Conservation (phyloP, 2,329 filamentous ascomycete genomes). For the Myriosclerotinia scirpicola region DNA sequence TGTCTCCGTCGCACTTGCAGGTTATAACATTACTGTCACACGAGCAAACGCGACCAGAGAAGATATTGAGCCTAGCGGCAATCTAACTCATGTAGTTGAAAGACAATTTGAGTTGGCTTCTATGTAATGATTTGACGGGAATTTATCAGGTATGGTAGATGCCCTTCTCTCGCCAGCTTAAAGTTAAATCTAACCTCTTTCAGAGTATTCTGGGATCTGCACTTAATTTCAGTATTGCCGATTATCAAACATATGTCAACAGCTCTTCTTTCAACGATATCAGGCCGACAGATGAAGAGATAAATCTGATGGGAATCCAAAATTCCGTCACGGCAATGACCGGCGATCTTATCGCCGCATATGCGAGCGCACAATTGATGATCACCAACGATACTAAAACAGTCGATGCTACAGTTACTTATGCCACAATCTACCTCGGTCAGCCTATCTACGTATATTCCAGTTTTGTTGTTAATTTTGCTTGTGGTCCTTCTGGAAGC, state of each 20-base stretch:
- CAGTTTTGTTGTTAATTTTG: constrained; percentile 9
- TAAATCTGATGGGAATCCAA: neutral
- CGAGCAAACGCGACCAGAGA: neutral
- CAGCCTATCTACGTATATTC: constrained; percentile 17
- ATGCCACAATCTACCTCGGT: constrained; percentile 17
- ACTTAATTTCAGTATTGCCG: constrained; percentile 25
- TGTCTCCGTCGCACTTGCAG: constrained; percentile 16
- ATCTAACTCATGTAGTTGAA: constrained; percentile 22
- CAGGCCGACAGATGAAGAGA: constrained; percentile 7
- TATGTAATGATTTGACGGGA: constrained; percentile 36
- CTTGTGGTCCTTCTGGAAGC: constrained; percentile 21
- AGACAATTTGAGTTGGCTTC: constrained; percentile 27
- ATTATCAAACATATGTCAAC: constrained; percentile 1
- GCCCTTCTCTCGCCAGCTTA: too few species aligned
- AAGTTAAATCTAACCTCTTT: neutral
- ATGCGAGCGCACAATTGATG: constrained; percentile 42
- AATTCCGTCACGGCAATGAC: constrained; percentile 24
- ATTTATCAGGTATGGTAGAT: constrained; percentile 25
- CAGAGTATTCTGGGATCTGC: constrained; percentile 20
- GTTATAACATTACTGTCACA: constrained; percentile 17
- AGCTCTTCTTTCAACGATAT: neutral
- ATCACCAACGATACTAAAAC: constrained; percentile 32
- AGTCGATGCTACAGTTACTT: neutral
- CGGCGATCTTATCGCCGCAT: constrained; percentile 38
- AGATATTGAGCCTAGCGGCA: constrained; percentile 22